Conservation (phyloP, 306 rosid species). For the Lathyrus sativus region DNA sequence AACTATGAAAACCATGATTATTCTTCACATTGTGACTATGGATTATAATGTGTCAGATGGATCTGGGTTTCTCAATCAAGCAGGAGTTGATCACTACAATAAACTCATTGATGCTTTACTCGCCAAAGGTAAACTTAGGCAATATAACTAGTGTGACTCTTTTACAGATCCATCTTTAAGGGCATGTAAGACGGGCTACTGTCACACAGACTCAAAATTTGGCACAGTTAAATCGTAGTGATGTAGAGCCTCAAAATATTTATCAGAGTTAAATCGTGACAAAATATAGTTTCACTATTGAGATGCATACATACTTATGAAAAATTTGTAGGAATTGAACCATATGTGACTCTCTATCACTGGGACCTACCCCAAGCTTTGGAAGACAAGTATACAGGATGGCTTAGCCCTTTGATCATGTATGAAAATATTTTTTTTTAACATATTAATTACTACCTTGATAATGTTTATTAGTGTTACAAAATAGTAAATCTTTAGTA, state of each 20-base stretch:
- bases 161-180: no score
- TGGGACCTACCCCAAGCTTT: constrained; percentile 96
- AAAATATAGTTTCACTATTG: background rate
- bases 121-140: constrained; percentile 60
- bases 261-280: no score
- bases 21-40: background rate
- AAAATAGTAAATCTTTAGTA: background rate
- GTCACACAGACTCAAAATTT: no score
- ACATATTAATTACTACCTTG: background rate
- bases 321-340: constrained; percentile 62
- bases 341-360: constrained; percentile 88
- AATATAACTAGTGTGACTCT: no score
- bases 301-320: background rate
- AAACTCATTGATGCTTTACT: constrained; percentile 74
- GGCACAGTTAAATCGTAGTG: no score
- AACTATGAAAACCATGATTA: no score
- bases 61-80: constrained; percentile 65
- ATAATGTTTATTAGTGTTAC: no score
- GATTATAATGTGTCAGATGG: constrained; percentile 55
- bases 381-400: constrained; percentile 79
- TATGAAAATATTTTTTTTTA: constrained; percentile 31
- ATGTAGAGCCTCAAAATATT: no score
- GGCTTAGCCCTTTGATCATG: constrained; percentile 81
- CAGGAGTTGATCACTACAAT: constrained; percentile 82
- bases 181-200: no score